Evolutionary conservation across 202 grass and related monocot species (phyloP).

Genomic region (Setaria viridis): DNA sequence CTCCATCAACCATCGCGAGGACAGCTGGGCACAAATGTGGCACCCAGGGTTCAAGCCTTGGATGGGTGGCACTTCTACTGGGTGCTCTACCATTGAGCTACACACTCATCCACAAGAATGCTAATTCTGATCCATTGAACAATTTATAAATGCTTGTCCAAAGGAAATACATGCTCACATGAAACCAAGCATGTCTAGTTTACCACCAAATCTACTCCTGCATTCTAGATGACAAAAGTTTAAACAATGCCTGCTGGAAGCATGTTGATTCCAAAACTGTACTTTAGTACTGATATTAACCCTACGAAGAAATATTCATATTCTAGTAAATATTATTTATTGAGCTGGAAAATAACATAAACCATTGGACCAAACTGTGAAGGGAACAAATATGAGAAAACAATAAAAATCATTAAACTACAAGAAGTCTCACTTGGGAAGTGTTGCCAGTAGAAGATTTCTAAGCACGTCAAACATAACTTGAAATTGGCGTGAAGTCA

Average conservation of each 20-base stretch:
- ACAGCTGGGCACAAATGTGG: not conserved
- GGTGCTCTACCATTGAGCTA: not conserved
- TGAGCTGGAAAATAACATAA: constrained; percentile 3
- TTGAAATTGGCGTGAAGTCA: constrained; percentile 99
- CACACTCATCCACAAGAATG: not conserved
- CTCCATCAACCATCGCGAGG: not conserved
- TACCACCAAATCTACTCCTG: constrained; percentile 24
- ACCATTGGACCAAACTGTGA: constrained; percentile 8
- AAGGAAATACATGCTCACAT: not conserved
- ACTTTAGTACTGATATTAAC: not conserved
- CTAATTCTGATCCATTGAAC: not conserved
- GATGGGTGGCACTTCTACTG: not conserved
- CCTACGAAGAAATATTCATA: constrained; percentile 17
- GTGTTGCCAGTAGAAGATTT: constrained; percentile 88
- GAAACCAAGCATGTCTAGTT: constrained; percentile 12
- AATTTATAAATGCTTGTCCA: constrained; percentile 10
- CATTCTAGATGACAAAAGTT: not conserved
- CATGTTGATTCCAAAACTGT: not conserved
- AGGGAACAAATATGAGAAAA: constrained; percentile 31
- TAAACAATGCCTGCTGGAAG: not conserved
- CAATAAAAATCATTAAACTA: constrained; percentile 27
- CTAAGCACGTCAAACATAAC: constrained; percentile 96
- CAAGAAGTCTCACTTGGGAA: constrained; percentile 80
- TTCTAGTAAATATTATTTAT: constrained; percentile 20
- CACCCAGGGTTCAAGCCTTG: not conserved